Base-by-base conservation (phyloP, 306 rosid genomes). In the Sicyos baderoa region DNA sequence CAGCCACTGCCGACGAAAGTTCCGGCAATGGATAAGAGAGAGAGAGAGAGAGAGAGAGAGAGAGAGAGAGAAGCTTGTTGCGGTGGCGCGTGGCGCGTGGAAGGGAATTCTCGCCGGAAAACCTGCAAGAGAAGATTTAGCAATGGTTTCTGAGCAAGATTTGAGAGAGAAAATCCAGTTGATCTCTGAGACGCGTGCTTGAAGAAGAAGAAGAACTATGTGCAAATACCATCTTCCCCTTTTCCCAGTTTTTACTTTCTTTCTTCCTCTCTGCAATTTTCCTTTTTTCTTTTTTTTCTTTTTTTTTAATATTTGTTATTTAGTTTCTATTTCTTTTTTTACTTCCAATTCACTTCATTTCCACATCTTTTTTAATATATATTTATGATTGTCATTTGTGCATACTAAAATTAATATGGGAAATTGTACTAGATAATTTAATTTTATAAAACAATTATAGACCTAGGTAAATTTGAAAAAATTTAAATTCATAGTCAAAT, bases 1-100 rank as follows among this genome's bases (percentile, higher is more conserved):
- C 81, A 76, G 76, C 76, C 70, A 67, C 68, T 68, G 74, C 25
- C 66, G 73, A 17, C 58, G 65, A 27, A 72, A 35, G 71, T 70
- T 69, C 44, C 15, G 75, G 21, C 68, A 40, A 76, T 19, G 19
- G 55, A 74, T 40, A 57, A 55, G 55, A 35, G 55, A 35, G 9
- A 44, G 16, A 16, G 13, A 54, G n/a, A 55, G 55, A 35, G 55
- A 35, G 9, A 44, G 16, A 16, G 13, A 54, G n/a, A n/a, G n/a
- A 55, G 55, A 35, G 55, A 35, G 9, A 44, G 16, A 16, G 13
- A 54, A 37, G 76, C 21, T 25, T 48, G 14, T 45, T 66, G 21
- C 55, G 37, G 71, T 48, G 56, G 71, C 71, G 56, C 15, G 71
- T 48, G 56, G 71, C 71, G 56, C 15, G 40, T 45, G 72, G 74